Conservation (phyloP, 441 rosid species). For the Erodium moschatum region DNA sequence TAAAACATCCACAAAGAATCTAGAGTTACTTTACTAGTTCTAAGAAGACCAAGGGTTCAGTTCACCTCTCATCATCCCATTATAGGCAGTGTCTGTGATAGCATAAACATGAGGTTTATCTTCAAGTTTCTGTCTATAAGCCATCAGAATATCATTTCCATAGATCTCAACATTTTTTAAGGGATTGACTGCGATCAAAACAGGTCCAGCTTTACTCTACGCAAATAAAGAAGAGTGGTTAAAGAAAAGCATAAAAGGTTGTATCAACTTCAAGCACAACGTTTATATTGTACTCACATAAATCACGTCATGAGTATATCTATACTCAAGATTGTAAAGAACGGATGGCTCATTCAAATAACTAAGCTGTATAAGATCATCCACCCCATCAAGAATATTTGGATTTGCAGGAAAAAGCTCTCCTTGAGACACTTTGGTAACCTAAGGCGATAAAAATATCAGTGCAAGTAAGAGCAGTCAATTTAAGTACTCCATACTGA, state of each 20-base stretch:
- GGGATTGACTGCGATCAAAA: constrained; percentile 83
- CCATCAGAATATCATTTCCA: constrained; percentile 49
- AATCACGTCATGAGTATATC: constrained; percentile 63
- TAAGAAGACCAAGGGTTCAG: constrained; percentile 17
- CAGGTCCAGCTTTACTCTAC: constrained; percentile 91
- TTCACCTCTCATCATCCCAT: constrained; percentile 88
- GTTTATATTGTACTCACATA: constrained; percentile 54
- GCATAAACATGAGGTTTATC: constrained; percentile 85
- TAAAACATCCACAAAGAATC: constrained; percentile 9
- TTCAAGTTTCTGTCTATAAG: constrained; percentile 51
- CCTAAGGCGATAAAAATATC: constrained; percentile 37
- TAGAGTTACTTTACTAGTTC: constrained; percentile 10
- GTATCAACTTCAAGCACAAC: constrained; percentile 8
- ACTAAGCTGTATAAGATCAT: constrained; percentile 89
- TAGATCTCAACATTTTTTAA: constrained; percentile 54
- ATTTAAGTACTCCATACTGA: constrained; percentile 13
- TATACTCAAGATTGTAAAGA: constrained; percentile 63
- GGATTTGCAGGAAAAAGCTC: constrained; percentile 93
- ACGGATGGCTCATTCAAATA: constrained; percentile 94
- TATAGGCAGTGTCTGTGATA: constrained; percentile 65
- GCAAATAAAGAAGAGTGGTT: constrained; percentile 19
- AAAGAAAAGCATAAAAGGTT: constrained; percentile 18
- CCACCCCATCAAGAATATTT: constrained; percentile 73
- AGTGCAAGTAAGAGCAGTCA: constrained; percentile 22
- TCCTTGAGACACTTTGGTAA: constrained; percentile 55